Base-by-base conservation (phyloP, 805 yeast species). In the Clavispora santaluciae region DNA sequence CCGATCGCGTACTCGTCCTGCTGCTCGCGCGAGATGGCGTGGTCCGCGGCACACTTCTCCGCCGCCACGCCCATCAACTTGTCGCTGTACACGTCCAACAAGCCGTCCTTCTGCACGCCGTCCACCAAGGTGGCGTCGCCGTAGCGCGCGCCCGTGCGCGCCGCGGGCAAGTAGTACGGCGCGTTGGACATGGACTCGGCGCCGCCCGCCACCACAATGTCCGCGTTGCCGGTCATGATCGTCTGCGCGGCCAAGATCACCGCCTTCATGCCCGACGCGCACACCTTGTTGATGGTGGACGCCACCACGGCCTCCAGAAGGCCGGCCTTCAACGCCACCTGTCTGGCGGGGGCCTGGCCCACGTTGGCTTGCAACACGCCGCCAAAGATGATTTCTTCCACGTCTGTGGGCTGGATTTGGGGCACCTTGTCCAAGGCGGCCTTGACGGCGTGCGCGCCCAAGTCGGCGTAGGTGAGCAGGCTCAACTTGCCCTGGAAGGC, bases 291-390 rank as follows among this genome's bases (percentile, higher is more conserved):
- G 52, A 91, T 76, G 29, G 97, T 85, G 40, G 96, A 78, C 44
- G 96, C 95, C 36, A 88, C 84, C 40, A 87, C 81, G 46, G 78
- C 71, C 50, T 83, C 80, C 38, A 87, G 79, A 39, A 93, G 75
- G 12, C 98, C 98, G 15, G 98, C 84, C 57, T 81, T 83, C 51
- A 91, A 59, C 12, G 96, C 96, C 42, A 91, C 98, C 70, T 91
- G 99, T 69, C 98, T 83, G 25, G 99, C 99, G 33, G 99, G 98
- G 44, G 91, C 89, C 70, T 91, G 99, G 48, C 99, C 98, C 45
- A 86, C 82, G 57, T 87, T 87, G 49, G 97, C 98, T 58, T 86
- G 86, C 57, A 88, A 67, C 37, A 89, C 99, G 57, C 88, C 86
- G 57, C 99, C 99, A 62, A 89, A 89, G 57, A 85, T 76, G 60